These are phyloP conservation scores for Solioccasus polychromus DNA, from an alignment of 768 basidiomycete genomes.

Conservation along the genomic window DNA sequence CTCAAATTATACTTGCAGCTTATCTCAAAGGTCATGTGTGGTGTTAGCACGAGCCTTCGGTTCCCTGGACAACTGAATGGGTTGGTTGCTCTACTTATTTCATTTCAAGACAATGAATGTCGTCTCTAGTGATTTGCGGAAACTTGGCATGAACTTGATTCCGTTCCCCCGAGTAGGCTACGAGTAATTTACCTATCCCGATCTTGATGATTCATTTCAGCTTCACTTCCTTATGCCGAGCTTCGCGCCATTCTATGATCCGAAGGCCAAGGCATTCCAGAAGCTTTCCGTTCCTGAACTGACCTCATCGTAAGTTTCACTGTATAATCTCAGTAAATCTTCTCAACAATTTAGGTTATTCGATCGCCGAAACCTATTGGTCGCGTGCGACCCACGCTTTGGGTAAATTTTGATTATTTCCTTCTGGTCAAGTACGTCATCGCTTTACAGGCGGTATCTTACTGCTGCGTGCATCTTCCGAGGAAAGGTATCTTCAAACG, in stretches of 20 bases:
- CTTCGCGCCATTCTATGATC: slow-evolving; percentile 84
- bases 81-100: slow-evolving; percentile 35
- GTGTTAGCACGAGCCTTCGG: slow-evolving; percentile 86
- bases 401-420: slow-evolving; percentile 42
- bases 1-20: slow-evolving; percentile 38
- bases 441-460: slow-evolving; percentile 62
- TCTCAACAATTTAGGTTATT: slow-evolving; percentile 53
- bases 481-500: slow-evolving; percentile 75
- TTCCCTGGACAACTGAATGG: slow-evolving; percentile 95
- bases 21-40: slow-evolving; percentile 90
- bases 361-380: slow-evolving; percentile 75
- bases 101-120: slow-evolving; percentile 4
- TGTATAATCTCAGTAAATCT: neutral
- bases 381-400: slow-evolving; percentile 77
- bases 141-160: slow-evolving; percentile 90
- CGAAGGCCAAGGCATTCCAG: slow-evolving; percentile 59
- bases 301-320: slow-evolving; percentile 60
- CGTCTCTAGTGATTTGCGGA: slow-evolving; percentile 67
- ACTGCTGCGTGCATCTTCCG: slow-evolving; percentile 88
- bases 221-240: slow-evolving; percentile 97
- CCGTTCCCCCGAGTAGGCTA: slow-evolving; percentile 87
- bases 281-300: slow-evolving; percentile 63
- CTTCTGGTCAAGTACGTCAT: neutral
- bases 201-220: slow-evolving; percentile 36
- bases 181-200: neutral